Evolutionary conservation across 1,284 basidiomycete species (phyloP).

Genomic region (Neotropicomus parvogracilis): DNA sequence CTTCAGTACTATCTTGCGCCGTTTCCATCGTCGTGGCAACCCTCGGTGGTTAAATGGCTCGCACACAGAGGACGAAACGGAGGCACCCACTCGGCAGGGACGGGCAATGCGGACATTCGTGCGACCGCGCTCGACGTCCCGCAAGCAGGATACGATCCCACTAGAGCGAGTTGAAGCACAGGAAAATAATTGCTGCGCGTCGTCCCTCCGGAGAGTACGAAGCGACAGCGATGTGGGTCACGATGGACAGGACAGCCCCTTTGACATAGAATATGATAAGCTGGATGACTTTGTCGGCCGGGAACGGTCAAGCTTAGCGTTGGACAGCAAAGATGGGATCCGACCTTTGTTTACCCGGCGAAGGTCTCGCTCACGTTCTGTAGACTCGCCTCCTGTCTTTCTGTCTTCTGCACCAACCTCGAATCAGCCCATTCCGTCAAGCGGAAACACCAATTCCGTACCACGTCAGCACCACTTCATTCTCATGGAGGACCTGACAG

Average conservation of each 20-base stretch:
- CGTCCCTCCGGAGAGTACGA: slow-evolving; percentile 54
- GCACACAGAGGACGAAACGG: slow-evolving; percentile 42
- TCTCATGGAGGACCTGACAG: slow-evolving; percentile 98
- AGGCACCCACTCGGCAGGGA: slow-evolving; percentile 43
- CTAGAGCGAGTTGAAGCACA: slow-evolving; percentile 39
- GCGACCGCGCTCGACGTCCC: slow-evolving; percentile 35
- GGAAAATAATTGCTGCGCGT: slow-evolving; percentile 31
- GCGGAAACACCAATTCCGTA: slow-evolving; percentile 40
- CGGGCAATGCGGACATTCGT: slow-evolving; percentile 38
- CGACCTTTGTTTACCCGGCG: slow-evolving; percentile 38
- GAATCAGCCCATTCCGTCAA: slow-evolving; percentile 33
- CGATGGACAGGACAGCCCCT: slow-evolving; percentile 35
- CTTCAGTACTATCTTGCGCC: slow-evolving; percentile 79
- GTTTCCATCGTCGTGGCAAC: slow-evolving; percentile 55
- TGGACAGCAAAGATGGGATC: slow-evolving; percentile 19
- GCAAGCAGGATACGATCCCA: slow-evolving; percentile 34
- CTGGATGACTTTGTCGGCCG: slow-evolving; percentile 27
- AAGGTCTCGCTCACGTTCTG: slow-evolving; percentile 57
- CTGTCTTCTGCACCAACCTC: slow-evolving; percentile 12
- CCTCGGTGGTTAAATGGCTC: slow-evolving; percentile 34
- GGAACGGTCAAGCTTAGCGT: slow-evolving; percentile 21
- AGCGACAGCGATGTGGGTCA: slow-evolving; percentile 52
- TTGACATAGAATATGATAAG: slow-evolving; percentile 47
- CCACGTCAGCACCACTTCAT: slow-evolving; percentile 96
- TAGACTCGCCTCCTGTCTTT: slow-evolving; percentile 32